Evolutionary conservation across 805 yeast genomes (phyloP), one percentile per base, ranked within the genome.

Genomic region (Ogataea populi-albae): DNA sequence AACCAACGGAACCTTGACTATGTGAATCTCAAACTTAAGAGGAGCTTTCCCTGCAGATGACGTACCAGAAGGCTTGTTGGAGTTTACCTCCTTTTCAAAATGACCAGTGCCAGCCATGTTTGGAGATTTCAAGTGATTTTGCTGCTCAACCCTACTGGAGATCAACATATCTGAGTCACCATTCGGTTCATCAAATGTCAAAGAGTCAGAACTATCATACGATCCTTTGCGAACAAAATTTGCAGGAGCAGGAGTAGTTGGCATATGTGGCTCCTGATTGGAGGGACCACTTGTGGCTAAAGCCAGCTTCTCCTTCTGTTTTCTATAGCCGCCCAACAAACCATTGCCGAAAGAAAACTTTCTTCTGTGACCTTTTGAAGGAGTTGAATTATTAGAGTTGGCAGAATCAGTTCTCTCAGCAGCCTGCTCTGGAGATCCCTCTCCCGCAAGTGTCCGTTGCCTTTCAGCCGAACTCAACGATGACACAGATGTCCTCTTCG

Each of bases 1-100:
- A 36, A 89, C 84, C 47, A 89, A 71, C 30, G 96, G 95, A 31
- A 89, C 94, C 57, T 88, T 88, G 26, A 89, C 97, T 45, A 89
- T 79, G 57, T 85, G 88, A 44, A 91, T 85, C 57, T 91, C 97
- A 61, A 89, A 89, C 53, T 83, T 79, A 53, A 91, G 70, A 14
- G 95, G 95, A 16, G 79, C 71, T 45, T 74, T 66, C 23, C 47
- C 36, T 15, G 50, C 46, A 22, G 48, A 39, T 9, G 28, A 24
- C 31, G 43, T 45, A 6, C 42, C 27, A 1, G 46, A 30, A 9
- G 41, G 32, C 10, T 19, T 25, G 4, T 34, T 23, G 4, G 41
- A 23, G 18, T 12, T 20, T 19, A 26, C 38, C 3, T 40, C 41
- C 24, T 17, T 31, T 14, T 35, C 42, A 27, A 33, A 34, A 22